phyloP scores from a whole-genome alignment of 805 yeast species.

The Yarrowia divulgata region DNA sequence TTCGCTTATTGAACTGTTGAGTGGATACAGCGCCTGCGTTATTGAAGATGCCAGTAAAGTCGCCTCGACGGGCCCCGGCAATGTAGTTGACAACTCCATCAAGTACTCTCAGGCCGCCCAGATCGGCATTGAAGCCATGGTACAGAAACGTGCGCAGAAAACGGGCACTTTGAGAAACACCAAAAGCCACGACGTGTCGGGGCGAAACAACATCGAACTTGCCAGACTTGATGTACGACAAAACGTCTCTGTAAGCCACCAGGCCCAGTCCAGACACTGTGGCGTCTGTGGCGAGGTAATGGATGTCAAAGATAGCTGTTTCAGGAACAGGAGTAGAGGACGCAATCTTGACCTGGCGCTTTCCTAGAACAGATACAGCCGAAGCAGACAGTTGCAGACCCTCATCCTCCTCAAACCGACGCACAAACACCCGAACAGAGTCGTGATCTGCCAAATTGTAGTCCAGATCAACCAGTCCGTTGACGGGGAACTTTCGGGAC shows the following conservation, averaged over 20 bases:
- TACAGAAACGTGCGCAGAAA: conserved; percentile 30
- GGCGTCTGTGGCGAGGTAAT: conserved; percentile 27
- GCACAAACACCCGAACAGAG: conserved; percentile 29
- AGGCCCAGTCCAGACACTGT: conserved; percentile 25
- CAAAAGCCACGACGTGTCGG: conserved; percentile 21
- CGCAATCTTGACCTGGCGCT: background rate
- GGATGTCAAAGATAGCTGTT: conserved; percentile 30
- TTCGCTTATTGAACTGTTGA: conserved; percentile 35
- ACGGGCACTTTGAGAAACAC: conserved; percentile 34
- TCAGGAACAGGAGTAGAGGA: conserved; percentile 2
- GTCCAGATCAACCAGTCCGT: conserved; percentile 28
- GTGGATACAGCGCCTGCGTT: conserved; percentile 30
- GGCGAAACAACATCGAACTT: background rate
- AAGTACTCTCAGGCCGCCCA: conserved; percentile 20
- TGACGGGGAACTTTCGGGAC: conserved; percentile 20
- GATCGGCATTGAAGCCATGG: conserved; percentile 30
- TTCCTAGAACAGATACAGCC: background rate
- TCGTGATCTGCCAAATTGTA: background rate
- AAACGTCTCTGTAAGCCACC: conserved; percentile 17
- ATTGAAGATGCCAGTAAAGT: conserved; percentile 10
- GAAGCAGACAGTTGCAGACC: background rate
- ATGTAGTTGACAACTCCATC: conserved; percentile 36
- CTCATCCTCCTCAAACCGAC: conserved; percentile 16
- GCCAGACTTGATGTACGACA: conserved; percentile 6
- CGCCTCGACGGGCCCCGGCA: conserved; percentile 39